phyloP scores from a whole-genome alignment of 1,139 yeast species.

The Candida sanyaensis region DNA sequence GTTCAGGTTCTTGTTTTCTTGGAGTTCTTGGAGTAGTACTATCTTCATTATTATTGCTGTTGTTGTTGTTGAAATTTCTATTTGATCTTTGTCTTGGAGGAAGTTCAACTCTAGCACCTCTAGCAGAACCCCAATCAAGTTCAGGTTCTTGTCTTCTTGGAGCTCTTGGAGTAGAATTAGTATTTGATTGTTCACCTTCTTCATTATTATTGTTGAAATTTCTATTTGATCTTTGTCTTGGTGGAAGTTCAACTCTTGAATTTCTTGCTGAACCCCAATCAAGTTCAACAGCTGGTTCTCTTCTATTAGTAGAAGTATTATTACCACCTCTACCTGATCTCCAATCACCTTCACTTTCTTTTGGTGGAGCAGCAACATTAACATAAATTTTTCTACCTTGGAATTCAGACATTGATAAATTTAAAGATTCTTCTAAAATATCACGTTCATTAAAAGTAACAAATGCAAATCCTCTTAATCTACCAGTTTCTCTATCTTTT shows the following conservation, averaged over 20 bases:
- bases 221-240: slow-evolving; percentile 42
- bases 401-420: slow-evolving; percentile 62
- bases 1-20: slow-evolving; percentile 50
- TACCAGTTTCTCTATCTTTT: slow-evolving; percentile 60
- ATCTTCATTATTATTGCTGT: slow-evolving; percentile 7
- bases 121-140: slow-evolving; percentile 65
- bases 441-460: slow-evolving; percentile 72
- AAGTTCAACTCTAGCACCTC: slow-evolving; percentile 36
- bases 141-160: slow-evolving; percentile 30
- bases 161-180: slow-evolving; percentile 21
- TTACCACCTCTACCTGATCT: slow-evolving; percentile 42
- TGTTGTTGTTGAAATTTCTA: slow-evolving; percentile 15
- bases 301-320: slow-evolving; percentile 17
- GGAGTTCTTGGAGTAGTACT: slow-evolving; percentile 33
- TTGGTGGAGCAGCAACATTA: slow-evolving; percentile 88
- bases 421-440: slow-evolving; percentile 69
- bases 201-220: slow-evolving; percentile 13
- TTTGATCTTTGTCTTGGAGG: slow-evolving; percentile 34
- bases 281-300: slow-evolving; percentile 44
- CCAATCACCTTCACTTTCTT: slow-evolving; percentile 50
- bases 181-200: slow-evolving; percentile 1
- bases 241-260: slow-evolving; percentile 32
- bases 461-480: slow-evolving; percentile 85
- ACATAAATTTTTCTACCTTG: slow-evolving; percentile 80
- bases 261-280: slow-evolving; percentile 58